Evolutionary conservation across 345 rosid genomes (phyloP), one percentile per base, ranked within the genome.

Genomic region (Pseudoturritis turrita): DNA sequence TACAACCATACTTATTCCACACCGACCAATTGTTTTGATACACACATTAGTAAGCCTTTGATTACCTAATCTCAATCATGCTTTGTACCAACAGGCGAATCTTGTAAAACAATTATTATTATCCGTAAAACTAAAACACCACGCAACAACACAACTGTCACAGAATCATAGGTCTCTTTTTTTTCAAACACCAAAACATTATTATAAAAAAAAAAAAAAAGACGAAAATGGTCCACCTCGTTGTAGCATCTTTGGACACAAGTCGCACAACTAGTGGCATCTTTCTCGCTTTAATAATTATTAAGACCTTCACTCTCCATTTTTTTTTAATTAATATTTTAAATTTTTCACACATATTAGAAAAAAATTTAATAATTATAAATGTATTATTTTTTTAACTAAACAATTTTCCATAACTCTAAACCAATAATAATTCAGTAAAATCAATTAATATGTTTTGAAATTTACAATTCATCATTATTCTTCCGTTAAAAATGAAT

Each of bases 71-170:
- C 3, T 19, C 31, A 66, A 75, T 75, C 62, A 68, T 68, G 69
- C 57, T 67, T 51, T 29, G 56, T 67, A 60, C 78, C 70, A 68
- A 36, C 14, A 51, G 26, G 21, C 74, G 75, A 76, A 69, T 69
- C 73, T 69, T 63, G 53, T 54, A 25, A 36, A 68, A 59, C 68
- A 60, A 67, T 44, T 40, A 50, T 45, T 65, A 73, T 65, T 65
- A 8, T 44, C 10, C 19, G 12, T 7, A 62, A 45, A 68, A 36
- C 54, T 39, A 70, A 45, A 62, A 62, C 61, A 23, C 61, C 71
- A 70, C 76, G 79, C 76, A 76, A 62, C 45, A 5, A 17, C 71
- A 49, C 72, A 76, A 11, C 80, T 76, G 80, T 70, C 55, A 49
- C 31, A 49, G 39, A 63, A 22, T 70, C 67, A 63, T 40, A 56